Evolutionary conservation across 2,329 filamentous ascomycete species (phyloP).

Genomic region (Pyricularia grisea): DNA sequence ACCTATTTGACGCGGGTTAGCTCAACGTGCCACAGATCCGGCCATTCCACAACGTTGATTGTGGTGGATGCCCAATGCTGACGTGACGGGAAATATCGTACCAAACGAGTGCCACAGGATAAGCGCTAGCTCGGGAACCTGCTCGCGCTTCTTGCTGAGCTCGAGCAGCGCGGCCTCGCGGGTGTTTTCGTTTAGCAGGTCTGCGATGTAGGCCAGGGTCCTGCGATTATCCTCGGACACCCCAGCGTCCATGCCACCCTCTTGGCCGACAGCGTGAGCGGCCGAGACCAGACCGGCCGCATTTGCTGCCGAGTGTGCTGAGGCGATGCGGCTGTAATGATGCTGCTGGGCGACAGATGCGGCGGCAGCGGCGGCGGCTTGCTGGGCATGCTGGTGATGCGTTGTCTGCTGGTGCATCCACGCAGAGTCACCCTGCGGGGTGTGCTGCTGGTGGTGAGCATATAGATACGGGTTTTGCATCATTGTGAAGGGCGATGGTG

Average conservation of each 20-base stretch:
- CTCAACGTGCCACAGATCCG: background rate
- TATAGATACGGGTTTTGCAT: constrained; percentile 56
- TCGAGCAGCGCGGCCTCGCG: constrained; percentile 88
- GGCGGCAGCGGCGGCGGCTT: constrained; percentile 22
- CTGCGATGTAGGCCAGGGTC: constrained; percentile 87
- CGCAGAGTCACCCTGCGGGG: constrained; percentile 47
- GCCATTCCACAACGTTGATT: background rate
- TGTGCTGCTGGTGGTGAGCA: constrained; percentile 54
- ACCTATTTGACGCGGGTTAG: constrained; percentile 38
- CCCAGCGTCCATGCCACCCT: constrained; percentile 49
- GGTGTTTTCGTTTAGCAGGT: constrained; percentile 77
- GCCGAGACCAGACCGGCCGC: constrained; percentile 27
- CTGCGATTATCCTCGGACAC: constrained; percentile 85
- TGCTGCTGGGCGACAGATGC: constrained; percentile 43
- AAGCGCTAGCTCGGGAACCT: constrained; percentile 90
- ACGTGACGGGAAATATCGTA: constrained; percentile 33
- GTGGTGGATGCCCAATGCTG: background rate
- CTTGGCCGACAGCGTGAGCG: constrained; percentile 34
- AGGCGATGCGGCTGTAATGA: constrained; percentile 65
- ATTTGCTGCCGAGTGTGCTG: constrained; percentile 47
- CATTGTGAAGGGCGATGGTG: constrained; percentile 33
- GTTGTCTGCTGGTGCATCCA: constrained; percentile 60
- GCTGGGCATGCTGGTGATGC: constrained; percentile 41
- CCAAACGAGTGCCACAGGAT: constrained; percentile 99
- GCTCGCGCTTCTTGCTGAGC: constrained; percentile 96